Evolutionary conservation across 495 filamentous ascomycete genomes (phyloP), one percentile per base, ranked within the genome.

Genomic region (Parathielavia appendiculata): DNA sequence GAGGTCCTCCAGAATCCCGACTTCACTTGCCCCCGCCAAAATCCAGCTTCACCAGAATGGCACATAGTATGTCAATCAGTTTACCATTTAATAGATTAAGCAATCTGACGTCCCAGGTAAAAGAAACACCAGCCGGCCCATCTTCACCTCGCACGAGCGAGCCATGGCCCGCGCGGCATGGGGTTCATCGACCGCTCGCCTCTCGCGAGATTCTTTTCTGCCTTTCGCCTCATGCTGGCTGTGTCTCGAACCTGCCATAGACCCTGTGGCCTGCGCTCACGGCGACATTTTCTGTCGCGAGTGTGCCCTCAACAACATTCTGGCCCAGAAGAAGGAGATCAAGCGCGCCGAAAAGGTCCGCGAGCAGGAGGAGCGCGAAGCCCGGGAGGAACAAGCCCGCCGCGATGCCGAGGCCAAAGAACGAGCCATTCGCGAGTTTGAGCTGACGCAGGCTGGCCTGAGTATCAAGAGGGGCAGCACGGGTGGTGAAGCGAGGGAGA

Each of bases 221-320:
- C 85, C 91, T 11, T 96, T 98, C 74, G 91, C 84, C 38, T 90
- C 88, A 7, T 98, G 93, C 75, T 83, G 85, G 52, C 81, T 98
- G 17, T 98, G 93, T 62, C 84, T 97, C 1, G 85, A 91, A 64
- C 85, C 89, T 6, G 87, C 92, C 20, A 84, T 86, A 17, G 79
- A 88, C 32, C 93, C 93, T 0, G 91, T 97, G 14, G 80, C 81
- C 0, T 86, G 83, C 64, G 58, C 71, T 14, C 83, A 88, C 59
- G 93, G 92, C 50, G 91, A 97, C 69, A 80, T 98, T n/a, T 97
- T 97, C 75, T 98, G 93, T 67, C 83, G 91, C 57, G 93, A 98
- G 71, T 98, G 93, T 73, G 91, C 92, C 11, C 83, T 97, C 30
- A 89, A 75, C 65, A 96, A 97, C 68, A 84, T 98, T 43, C 79